Evolutionary conservation across 257 asterid species (phyloP).

Genomic region (Salvia hispanica): DNA sequence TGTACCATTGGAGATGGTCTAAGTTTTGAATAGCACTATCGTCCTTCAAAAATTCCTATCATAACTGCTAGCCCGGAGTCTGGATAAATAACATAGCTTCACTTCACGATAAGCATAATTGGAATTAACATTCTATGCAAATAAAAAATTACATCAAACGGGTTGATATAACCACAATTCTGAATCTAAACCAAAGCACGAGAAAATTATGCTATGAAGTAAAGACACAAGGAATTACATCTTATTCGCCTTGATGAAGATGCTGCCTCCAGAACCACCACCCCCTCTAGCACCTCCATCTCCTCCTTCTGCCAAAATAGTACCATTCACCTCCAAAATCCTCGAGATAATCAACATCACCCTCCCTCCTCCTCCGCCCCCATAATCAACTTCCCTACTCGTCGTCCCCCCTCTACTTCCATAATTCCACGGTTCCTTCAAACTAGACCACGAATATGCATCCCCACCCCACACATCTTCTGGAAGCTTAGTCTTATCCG

Average conservation of each 20-base stretch:
- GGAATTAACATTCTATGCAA: neutral
- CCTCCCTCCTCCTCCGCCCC: conserved; percentile 99
- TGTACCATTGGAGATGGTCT: no score
- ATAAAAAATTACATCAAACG: neutral
- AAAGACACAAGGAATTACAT: conserved; percentile 54
- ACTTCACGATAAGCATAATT: neutral
- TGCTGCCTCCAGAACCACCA: conserved; percentile 99
- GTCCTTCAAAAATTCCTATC: conserved; percentile 15
- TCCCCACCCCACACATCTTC: conserved; percentile 99
- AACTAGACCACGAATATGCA: conserved; percentile 76
- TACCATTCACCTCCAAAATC: conserved; percentile 81
- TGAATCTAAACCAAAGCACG: conserved; percentile 9
- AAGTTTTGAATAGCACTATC: conserved; percentile 3
- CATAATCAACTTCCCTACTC: conserved; percentile 72
- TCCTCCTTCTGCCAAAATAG: conserved; percentile 86
- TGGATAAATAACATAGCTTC: neutral
- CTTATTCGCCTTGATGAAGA: conserved; percentile 71
- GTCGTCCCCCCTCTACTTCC: conserved; percentile 96
- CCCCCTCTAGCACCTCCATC: conserved; percentile 90
- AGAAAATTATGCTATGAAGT: conserved; percentile 15
- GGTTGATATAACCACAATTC: neutral
- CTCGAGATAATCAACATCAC: conserved; percentile 45
- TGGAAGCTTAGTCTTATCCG: conserved; percentile 64
- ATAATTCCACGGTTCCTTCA: conserved; percentile 71
- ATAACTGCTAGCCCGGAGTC: neutral